phyloP scores from a whole-genome alignment of 331 rosid genomes.

The Pyracantha coccinea region DNA sequence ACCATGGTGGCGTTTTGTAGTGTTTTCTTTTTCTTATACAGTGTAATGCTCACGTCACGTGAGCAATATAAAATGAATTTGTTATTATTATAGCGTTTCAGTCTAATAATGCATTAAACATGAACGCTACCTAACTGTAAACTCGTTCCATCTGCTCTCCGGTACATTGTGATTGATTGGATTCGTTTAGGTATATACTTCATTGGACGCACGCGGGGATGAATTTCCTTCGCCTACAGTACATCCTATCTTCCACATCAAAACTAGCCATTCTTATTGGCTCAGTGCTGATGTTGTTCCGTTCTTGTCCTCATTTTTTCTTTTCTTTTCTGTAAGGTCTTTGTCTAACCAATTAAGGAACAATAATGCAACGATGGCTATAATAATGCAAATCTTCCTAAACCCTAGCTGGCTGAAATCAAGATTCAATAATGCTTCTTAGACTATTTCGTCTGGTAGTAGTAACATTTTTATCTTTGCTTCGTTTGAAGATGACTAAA shows the following conservation, averaged over 20 bases:
- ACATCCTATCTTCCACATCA: neutral
- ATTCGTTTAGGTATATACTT: no score
- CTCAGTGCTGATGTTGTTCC: neutral
- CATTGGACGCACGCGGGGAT: no score
- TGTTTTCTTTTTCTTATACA: neutral
- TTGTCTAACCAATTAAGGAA: neutral
- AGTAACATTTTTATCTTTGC: no score
- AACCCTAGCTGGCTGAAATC: neutral
- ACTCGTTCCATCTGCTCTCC: no score
- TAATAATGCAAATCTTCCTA: neutral
- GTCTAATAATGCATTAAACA: neutral
- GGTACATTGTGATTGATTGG: no score
- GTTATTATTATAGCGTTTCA: no score
- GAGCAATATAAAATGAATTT: no score
- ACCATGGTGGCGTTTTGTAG: no score
- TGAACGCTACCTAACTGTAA: no score
- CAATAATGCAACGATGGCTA: neutral
- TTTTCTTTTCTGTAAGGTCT: neutral
- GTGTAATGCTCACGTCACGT: neutral
- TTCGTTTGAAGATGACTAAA: neutral
- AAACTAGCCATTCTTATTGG: neutral
- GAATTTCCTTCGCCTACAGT: neutral
- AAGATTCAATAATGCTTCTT: neutral
- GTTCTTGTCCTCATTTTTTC: neutral
- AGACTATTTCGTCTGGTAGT: neutral